Evolutionary conservation across 2,329 filamentous ascomycete genomes (phyloP).

Genomic region (Aureobasidium namibiae): DNA sequence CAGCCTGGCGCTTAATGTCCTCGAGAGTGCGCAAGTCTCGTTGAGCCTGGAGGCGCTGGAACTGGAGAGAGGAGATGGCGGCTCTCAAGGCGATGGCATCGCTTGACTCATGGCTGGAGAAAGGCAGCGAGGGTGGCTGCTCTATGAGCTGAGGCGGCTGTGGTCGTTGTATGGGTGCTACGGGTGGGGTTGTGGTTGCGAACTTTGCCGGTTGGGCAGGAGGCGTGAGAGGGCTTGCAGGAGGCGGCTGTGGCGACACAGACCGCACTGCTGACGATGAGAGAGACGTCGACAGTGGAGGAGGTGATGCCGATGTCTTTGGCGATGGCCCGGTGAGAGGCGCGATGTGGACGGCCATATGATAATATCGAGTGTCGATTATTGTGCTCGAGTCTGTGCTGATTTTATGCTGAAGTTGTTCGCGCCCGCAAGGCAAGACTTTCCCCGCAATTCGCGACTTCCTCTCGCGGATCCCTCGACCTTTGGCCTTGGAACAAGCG

Average conservation of each 20-base stretch:
- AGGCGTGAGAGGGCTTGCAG: conserved; percentile 16
- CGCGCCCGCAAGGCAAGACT: neutral
- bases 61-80: conserved; percentile 76
- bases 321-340: conserved; percentile 18
- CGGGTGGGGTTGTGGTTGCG: neutral
- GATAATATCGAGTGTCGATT: conserved; percentile 14
- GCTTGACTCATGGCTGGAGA: conserved; percentile 54
- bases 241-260: conserved; percentile 15
- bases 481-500: neutral
- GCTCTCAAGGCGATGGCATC: conserved; percentile 82
- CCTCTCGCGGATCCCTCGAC: neutral
- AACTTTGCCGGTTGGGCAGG: neutral
- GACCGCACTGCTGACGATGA: conserved; percentile 1
- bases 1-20: conserved; percentile 60
- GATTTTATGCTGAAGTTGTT: conserved; percentile 11
- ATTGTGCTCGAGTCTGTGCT: conserved; percentile 12
- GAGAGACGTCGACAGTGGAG: neutral
- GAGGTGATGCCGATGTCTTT: conserved; percentile 10
- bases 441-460: conserved; percentile 4
- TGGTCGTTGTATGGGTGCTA: neutral
- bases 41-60: conserved; percentile 71
- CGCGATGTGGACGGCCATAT: conserved; percentile 21
- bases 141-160: conserved; percentile 30
- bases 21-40: conserved; percentile 66
- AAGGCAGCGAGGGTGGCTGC: conserved; percentile 36